Base-by-base conservation (phyloP, 1,284 basidiomycete species). In the Puccinia novopanici region DNA sequence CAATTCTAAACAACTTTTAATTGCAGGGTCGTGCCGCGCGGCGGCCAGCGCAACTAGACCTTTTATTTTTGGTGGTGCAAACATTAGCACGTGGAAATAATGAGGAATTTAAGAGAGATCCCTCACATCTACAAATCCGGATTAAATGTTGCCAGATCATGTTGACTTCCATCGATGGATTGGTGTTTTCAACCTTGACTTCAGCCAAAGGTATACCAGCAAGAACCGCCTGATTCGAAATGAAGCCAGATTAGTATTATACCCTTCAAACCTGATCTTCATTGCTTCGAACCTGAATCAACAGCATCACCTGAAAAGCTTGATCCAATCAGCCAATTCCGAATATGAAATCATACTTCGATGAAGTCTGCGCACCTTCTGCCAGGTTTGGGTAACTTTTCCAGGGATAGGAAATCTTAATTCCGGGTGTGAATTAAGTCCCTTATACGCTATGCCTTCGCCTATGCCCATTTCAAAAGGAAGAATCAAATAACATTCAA, bases 91-190 rank as follows among this genome's bases (percentile, higher is more conserved):
- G 22, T 67, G 2, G 0, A 54, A 22, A 5, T 8, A 19, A 54
- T 8, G 27, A 65, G 27, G 37, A 65, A 22, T n/a, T 50, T 55
- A 4, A 52, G 24, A 37, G 22, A 19, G 48, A 9, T n/a, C 24
- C 22, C 78, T 68, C 63, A 81, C 79, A 81, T 70, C 75, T 81
- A 30, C 71, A 81, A 57, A 81, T 81, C 42, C 79, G 55, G n/a
- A 63, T 61, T 5, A 81, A 48, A 73, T 81, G 79, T 59, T 81
- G 79, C 79, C 79, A 81, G 22, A 81, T 74, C 17, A 81, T 55
- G 63, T 67, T 75, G 22, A 73, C 59, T 70, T 81, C 79, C 79
- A 81, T 81, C n/a, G 45, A 30, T 30, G 79, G 79, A 59, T 81
- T 81, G 52, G 70, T 70, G 61, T 81, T 74, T 15, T 81, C 79